Conservation (phyloP, 331 rosid genomes). For the Telfairia occidentalis region DNA sequence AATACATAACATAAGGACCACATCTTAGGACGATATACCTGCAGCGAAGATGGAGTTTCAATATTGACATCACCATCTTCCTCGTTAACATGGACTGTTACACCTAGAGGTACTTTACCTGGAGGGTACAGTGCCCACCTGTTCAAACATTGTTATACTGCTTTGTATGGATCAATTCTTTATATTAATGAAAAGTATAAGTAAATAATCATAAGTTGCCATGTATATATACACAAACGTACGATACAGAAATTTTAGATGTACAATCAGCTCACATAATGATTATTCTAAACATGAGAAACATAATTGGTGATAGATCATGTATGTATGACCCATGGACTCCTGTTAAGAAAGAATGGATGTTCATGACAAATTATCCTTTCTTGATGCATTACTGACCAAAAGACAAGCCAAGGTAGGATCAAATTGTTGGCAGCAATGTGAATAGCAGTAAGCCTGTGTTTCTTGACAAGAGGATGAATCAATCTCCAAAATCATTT, state of each 20-base stretch:
- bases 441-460: neutral
- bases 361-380: neutral
- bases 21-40: slow-evolving; percentile 38
- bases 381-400: neutral
- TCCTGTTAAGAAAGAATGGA: neutral
- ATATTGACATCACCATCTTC: slow-evolving; percentile 89
- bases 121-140: slow-evolving; percentile 99
- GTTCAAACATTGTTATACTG: slow-evolving; percentile 25
- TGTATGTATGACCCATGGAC: neutral
- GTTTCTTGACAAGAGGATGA: neutral
- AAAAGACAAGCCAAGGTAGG: neutral
- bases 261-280: neutral
- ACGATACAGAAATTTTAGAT: neutral
- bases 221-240: neutral
- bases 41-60: slow-evolving; percentile 81
- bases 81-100: slow-evolving; percentile 83
- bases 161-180: slow-evolving; percentile 18
- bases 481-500: neutral
- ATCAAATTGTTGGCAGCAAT: neutral
- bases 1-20: slow-evolving; percentile 10
- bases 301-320: neutral
- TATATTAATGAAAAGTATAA: neutral
- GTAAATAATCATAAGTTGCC: neutral
- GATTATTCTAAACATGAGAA: slow-evolving; percentile 1
- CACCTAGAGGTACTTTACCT: slow-evolving; percentile 91